These are phyloP conservation scores for Mycosphaerelloides madeirae DNA, from an alignment of 2,329 filamentous ascomycete species.

Conservation along the genomic window DNA sequence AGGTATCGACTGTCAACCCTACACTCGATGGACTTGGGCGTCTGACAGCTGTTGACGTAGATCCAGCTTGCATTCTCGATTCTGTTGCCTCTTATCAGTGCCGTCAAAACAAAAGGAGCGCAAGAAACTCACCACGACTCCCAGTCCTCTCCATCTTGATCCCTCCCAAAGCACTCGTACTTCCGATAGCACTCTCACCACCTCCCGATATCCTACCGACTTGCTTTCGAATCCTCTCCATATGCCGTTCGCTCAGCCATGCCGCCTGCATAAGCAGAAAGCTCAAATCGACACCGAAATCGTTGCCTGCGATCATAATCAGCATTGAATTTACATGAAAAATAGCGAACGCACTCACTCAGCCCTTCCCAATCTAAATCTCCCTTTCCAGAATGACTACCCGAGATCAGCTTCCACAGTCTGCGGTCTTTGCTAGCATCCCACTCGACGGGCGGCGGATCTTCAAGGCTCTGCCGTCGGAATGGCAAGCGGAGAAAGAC, in stretches of 20 bases:
- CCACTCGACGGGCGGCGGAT: slow-evolving; percentile 88
- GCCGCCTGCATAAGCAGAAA: slow-evolving; percentile 91
- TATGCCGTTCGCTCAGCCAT: slow-evolving; percentile 85
- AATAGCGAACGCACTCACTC: slow-evolving; percentile 4
- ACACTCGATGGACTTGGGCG: slow-evolving; percentile 9
- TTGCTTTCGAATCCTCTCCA: slow-evolving; percentile 83
- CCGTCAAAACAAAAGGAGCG: not conserved
- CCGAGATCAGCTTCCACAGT: slow-evolving; percentile 82
- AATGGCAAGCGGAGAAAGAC: slow-evolving; percentile 90
- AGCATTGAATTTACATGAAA: too few species aligned
- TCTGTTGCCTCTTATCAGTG: slow-evolving; percentile 6
- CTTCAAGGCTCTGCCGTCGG: slow-evolving; percentile 77
- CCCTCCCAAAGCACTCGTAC: slow-evolving; percentile 31
- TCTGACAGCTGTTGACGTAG: slow-evolving; percentile 1
- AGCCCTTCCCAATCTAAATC: slow-evolving; percentile 56
- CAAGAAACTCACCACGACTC: slow-evolving; percentile 37
- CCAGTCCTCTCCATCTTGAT: slow-evolving; percentile 49
- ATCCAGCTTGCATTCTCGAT: slow-evolving; percentile 13
- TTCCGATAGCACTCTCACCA: slow-evolving; percentile 32
- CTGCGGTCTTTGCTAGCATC: slow-evolving; percentile 78
- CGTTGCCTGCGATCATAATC: slow-evolving; percentile 28
- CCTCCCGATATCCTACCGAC: slow-evolving; percentile 59
- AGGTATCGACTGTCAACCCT: too few species aligned
- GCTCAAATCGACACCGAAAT: slow-evolving; percentile 78
- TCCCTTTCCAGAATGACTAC: slow-evolving; percentile 54